A percentile compares a stretch with the other conserved stretches of the same genome.
Conservation (phyloP, 345 rosid genomes). For the Nasturtium officinale region DNA sequence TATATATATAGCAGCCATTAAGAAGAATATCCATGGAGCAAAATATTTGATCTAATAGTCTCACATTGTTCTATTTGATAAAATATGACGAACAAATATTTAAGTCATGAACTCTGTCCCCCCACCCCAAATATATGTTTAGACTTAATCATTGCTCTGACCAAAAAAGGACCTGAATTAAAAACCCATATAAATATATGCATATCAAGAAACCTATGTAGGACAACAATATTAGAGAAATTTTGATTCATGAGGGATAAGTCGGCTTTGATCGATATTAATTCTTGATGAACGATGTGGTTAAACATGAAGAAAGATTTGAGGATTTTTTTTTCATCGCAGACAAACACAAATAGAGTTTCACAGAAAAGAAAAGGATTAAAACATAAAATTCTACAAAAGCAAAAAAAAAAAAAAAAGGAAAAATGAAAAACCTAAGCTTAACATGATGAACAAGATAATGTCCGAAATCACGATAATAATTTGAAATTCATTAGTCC, state of each 20-base stretch:
- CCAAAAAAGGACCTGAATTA: conserved; percentile 30
- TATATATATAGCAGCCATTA: conserved; percentile 11
- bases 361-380: conserved; percentile 21
- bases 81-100: conserved; percentile 23
- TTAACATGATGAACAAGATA: conserved; percentile 35
- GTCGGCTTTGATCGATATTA: not conserved
- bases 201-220: conserved; percentile 11
- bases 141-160: conserved; percentile 36
- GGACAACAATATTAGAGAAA: conserved; percentile 15
- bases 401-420: not conserved
- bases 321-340: conserved; percentile 26
- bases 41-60: not conserved
- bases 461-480: conserved; percentile 37
- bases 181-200: not conserved
- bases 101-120: not conserved
- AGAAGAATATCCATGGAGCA: conserved; percentile 22
- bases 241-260: conserved; percentile 3
- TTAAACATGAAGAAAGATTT: conserved; percentile 39
- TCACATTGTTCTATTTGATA: conserved; percentile 24
- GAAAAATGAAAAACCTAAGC: conserved; percentile 27
- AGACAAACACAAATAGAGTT: conserved; percentile 42
- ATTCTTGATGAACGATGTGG: not conserved
- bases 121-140: conserved; percentile 1
- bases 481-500: conserved; percentile 38
- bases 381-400: conserved; percentile 43